These are phyloP conservation scores for Salix exigua DNA, from an alignment of 345 rosid species.

Conservation along the genomic window DNA sequence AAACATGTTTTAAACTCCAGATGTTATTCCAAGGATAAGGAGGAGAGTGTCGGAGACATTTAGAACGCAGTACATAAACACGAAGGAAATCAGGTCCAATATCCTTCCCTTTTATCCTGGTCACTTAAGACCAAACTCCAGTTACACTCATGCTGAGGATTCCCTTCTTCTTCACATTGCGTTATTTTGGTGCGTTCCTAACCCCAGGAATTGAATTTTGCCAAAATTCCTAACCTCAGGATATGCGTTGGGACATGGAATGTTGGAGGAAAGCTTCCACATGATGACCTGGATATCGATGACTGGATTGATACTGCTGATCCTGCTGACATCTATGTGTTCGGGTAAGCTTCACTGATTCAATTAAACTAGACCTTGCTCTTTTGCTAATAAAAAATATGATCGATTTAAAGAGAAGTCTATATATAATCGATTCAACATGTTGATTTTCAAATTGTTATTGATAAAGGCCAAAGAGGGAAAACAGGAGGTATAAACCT, in stretches of 20 bases:
- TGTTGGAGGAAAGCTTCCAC: slow-evolving; percentile 82
- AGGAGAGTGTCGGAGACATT: slow-evolving; percentile 82
- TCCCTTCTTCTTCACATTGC: not conserved
- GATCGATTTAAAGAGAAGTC: not conserved
- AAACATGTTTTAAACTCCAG: slow-evolving; percentile 29
- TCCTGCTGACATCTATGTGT: slow-evolving; percentile 83
- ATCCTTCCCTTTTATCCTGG: slow-evolving; percentile 3
- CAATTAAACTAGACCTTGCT: not conserved
- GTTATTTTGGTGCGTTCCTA: not conserved
- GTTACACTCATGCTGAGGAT: not conserved
- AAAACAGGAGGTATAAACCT: not conserved
- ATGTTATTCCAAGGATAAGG: slow-evolving; percentile 45
- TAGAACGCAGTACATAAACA: slow-evolving; percentile 72
- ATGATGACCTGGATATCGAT: slow-evolving; percentile 81
- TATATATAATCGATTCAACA: too few species aligned
- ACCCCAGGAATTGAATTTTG: not conserved
- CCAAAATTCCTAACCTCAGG: slow-evolving; percentile 29
- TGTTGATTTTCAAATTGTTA: not conserved
- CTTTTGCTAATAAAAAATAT: not conserved
- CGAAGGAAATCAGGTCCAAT: slow-evolving; percentile 67
- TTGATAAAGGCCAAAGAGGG: not conserved
- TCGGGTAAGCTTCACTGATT: slow-evolving; percentile 46
- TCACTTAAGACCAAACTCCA: not conserved
- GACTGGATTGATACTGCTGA: slow-evolving; percentile 71
- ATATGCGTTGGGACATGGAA: slow-evolving; percentile 87